phyloP scores from a whole-genome alignment of 495 filamentous ascomycete genomes.

The Neurospora sp. region DNA sequence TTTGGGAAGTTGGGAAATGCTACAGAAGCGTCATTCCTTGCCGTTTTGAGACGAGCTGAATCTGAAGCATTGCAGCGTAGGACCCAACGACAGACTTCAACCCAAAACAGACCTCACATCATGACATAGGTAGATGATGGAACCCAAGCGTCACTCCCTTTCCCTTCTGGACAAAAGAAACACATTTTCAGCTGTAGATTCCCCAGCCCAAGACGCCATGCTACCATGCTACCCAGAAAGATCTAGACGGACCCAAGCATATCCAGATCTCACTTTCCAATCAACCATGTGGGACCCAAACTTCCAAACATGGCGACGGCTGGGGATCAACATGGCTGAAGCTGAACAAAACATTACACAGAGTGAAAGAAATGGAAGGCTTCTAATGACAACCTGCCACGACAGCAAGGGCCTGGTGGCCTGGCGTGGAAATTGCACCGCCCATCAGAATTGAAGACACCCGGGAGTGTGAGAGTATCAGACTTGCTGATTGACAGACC shows the following conservation, averaged over 20 bases:
- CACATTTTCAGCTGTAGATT: background rate
- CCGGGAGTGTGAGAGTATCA: background rate
- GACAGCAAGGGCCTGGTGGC: background rate
- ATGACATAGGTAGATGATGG: background rate
- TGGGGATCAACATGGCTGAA: background rate
- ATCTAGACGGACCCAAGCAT: too few species aligned
- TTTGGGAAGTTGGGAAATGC: background rate
- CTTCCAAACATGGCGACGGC: background rate
- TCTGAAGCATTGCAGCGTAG: background rate
- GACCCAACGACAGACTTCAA: background rate
- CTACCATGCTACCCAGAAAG: too few species aligned
- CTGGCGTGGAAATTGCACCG: background rate
- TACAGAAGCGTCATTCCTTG: background rate
- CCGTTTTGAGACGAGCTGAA: background rate
- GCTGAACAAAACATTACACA: background rate
- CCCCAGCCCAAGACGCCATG: background rate
- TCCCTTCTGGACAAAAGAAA: too few species aligned
- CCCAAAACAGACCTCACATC: too few species aligned
- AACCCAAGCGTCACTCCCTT: background rate
- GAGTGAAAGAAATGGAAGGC: background rate
- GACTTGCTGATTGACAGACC: background rate
- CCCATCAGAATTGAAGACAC: background rate
- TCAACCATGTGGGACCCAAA: background rate
- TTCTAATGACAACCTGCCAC: background rate
- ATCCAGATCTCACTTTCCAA: background rate